Base-by-base conservation (phyloP, 768 basidiomycete species). In the Mycena epipterygia region DNA sequence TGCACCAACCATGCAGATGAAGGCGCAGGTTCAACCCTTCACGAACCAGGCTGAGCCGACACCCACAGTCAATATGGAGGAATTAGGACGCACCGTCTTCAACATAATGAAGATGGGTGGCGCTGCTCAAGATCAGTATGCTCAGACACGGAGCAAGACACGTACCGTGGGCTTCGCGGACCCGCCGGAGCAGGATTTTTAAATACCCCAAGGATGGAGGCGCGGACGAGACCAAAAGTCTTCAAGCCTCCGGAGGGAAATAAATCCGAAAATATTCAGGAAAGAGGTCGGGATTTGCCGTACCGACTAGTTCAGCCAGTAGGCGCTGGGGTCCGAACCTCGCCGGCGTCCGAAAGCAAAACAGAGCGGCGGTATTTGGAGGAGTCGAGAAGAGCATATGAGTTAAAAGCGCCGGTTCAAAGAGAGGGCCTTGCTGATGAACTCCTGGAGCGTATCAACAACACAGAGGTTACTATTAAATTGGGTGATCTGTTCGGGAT, bases 181-280 rank as follows among this genome's bases (percentile, higher is more conserved):
- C 11, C 49, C 66, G 11, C 48, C 35, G 11, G 52, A 68, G 58
- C 59, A 42, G 68, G 68, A 57, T 69, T 69, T 69, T 69, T 69
- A 55, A 55, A 46, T 17, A 25, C 25, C 60, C 42, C 60, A 27
- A 64, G 60, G 60, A 69, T 35, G 52, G 68, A 69, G 68, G 60
- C 44, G 25, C 33, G 58, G 30, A 29, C 7, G 17, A 30, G 52
- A 30, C 12, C 35, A 16, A 33, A 21, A 19, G 8, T 23, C 14
- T 61, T 44, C 5, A 67, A 27, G 44, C 67, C 67, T 68, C 67
- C 41, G 59, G 67, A 68, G 67, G 53, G 67, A 53, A 46, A 52
- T 25, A 23, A 52, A 21, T n/a, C 30, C 35, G 35, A 52, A 52
- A 63, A 19, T 27, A 44, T 4, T 27, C 66, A 48, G 57, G 59